Percentiles rank a stretch among this genome's conserved stretches.
Conservation (phyloP, 306 rosid species). For the Vigna angularis region DNA sequence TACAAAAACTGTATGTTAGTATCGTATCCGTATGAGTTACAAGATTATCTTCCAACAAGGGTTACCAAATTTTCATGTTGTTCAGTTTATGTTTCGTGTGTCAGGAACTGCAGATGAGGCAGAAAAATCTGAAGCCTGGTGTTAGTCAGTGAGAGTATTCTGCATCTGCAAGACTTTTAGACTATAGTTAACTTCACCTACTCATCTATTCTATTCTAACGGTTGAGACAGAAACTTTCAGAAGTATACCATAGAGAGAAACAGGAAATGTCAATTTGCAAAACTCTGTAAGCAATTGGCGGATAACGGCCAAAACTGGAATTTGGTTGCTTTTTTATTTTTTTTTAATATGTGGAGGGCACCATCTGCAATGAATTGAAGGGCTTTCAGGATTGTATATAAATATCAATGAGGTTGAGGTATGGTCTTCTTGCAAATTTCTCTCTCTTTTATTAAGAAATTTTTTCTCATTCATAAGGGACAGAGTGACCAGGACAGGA, state of each 20-base stretch:
- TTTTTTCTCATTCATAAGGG: slow-evolving; percentile 25
- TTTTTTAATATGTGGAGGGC: slow-evolving; percentile 22
- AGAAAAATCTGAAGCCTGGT: slow-evolving; percentile 49
- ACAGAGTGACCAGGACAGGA: slow-evolving; percentile 37
- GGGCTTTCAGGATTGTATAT: slow-evolving; percentile 28
- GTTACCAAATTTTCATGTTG: slow-evolving; percentile 23
- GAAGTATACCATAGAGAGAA: slow-evolving; percentile 34
- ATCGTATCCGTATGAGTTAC: slow-evolving; percentile 10
- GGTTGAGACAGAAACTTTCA: slow-evolving; percentile 46
- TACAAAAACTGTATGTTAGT: slow-evolving; percentile 8
- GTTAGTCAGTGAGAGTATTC: slow-evolving; percentile 48
- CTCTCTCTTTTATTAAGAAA: slow-evolving; percentile 17
- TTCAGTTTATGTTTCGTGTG: slow-evolving; percentile 46
- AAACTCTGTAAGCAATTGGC: slow-evolving; percentile 40
- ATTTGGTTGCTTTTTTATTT: slow-evolving; percentile 12
- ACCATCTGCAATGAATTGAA: slow-evolving; percentile 43
- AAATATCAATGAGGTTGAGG: slow-evolving; percentile 46
- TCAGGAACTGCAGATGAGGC: slow-evolving; percentile 44
- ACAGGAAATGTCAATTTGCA: slow-evolving; percentile 42
- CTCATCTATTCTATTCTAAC: slow-evolving; percentile 28
- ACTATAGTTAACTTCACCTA: slow-evolving; percentile 31
- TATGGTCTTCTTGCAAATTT: slow-evolving; percentile 37
- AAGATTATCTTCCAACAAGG: slow-evolving; percentile 21
- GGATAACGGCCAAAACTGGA: slow-evolving; percentile 29
- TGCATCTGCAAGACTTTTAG: slow-evolving; percentile 31